Conservation (phyloP, 345 rosid genomes). For the Pistacia vera region DNA sequence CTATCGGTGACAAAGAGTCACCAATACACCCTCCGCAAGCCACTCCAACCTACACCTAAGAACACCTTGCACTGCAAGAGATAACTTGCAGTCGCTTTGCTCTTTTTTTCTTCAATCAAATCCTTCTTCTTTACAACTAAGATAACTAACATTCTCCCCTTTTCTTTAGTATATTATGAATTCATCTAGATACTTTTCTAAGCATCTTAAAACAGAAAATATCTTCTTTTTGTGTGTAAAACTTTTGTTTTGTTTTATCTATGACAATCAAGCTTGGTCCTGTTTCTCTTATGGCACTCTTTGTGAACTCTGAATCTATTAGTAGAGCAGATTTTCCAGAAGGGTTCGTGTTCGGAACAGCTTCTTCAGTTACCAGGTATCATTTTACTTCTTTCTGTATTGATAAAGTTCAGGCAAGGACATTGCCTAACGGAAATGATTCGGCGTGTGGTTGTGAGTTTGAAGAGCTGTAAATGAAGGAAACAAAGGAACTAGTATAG, state of each 20-base stretch:
- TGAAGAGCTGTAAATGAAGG: slow-evolving; percentile 92
- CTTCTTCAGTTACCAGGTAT: slow-evolving; percentile 93
- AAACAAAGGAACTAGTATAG: slow-evolving; percentile 85
- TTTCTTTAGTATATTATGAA: not conserved
- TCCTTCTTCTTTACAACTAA: slow-evolving; percentile 34
- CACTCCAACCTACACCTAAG: slow-evolving; percentile 1
- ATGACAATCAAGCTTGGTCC: slow-evolving; percentile 28
- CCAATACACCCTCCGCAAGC: not conserved
- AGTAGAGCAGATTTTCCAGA: slow-evolving; percentile 69
- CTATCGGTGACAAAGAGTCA: not conserved
- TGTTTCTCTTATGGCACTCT: slow-evolving; percentile 14
- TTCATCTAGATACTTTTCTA: not conserved
- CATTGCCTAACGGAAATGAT: not conserved
- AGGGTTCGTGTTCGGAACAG: slow-evolving; percentile 84
- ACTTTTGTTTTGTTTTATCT: not conserved
- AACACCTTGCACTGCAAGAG: slow-evolving; percentile 37
- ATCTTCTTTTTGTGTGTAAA: not conserved
- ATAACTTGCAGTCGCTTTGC: slow-evolving; percentile 13
- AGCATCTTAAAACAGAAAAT: not conserved
- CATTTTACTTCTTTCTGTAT: slow-evolving; percentile 1
- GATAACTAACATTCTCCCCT: slow-evolving; percentile 10
- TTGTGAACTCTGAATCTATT: slow-evolving; percentile 45
- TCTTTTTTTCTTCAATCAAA: slow-evolving; percentile 14
- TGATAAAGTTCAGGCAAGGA: not conserved
- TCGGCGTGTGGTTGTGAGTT: slow-evolving; percentile 40